Conservation (phyloP, 2,329 filamentous ascomycete genomes). For the Curvularia spicifera region DNA sequence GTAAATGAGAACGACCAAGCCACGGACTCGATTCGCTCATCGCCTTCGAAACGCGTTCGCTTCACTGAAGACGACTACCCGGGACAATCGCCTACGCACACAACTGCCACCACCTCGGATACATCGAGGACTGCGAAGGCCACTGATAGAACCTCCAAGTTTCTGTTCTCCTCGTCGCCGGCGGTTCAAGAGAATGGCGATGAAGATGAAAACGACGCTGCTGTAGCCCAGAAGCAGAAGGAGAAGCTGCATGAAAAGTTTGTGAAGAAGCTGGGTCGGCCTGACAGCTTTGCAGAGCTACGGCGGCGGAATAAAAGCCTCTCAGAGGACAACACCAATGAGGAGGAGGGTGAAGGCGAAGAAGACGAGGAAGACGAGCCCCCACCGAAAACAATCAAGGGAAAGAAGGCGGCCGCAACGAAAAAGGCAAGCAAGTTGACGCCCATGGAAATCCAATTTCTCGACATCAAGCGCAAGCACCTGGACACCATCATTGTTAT, state of each 20-base stretch:
- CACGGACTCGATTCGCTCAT: constrained; percentile 30
- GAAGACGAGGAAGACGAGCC: constrained; percentile 63
- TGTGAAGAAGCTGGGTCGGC: constrained; percentile 85
- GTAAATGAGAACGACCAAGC: constrained; percentile 50
- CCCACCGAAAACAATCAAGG: constrained; percentile 58
- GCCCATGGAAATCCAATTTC: constrained; percentile 89
- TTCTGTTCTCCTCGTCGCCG: constrained; percentile 63
- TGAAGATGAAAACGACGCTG: constrained; percentile 55
- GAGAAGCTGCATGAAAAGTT: constrained; percentile 81
- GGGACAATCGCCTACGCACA: constrained; percentile 32
- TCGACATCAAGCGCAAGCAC: constrained; percentile 92
- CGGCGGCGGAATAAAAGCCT: constrained; percentile 65
- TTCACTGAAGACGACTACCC: constrained; percentile 28
- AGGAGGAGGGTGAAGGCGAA: constrained; percentile 62
- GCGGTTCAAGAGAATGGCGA: constrained; percentile 39
- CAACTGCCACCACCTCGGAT: constrained; percentile 34
- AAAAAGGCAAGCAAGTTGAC: constrained; percentile 87
- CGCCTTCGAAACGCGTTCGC: constrained; percentile 51
- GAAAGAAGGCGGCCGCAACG: constrained; percentile 56
- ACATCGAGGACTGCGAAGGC: constrained; percentile 44
- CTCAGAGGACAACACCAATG: constrained; percentile 60
- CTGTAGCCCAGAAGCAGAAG: constrained; percentile 64
- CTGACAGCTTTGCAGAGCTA: constrained; percentile 77
- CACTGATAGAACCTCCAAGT: constrained; percentile 63
- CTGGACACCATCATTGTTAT: constrained; percentile 89